Evolutionary conservation across 2,329 filamentous ascomycete genomes (phyloP).

Genomic region (Neobulgaria alba): DNA sequence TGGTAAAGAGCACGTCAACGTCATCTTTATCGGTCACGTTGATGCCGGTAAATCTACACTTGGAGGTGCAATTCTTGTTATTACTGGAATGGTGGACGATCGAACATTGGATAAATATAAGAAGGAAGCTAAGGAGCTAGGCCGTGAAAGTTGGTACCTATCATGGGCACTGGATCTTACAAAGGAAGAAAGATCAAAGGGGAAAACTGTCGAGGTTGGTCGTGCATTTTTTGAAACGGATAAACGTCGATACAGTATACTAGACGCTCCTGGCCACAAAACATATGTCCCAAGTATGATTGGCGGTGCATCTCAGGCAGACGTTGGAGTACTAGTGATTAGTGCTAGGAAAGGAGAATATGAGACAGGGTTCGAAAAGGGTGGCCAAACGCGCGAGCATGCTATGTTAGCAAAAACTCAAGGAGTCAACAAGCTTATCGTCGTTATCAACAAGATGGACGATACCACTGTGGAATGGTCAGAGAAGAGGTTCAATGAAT

Average conservation of each 20-base stretch:
- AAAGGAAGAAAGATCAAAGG: conserved; percentile 91
- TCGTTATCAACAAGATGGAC: conserved; percentile 99
- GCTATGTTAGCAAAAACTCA: conserved; percentile 97
- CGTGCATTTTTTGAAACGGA: conserved; percentile 95
- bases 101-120: conserved; percentile 98
- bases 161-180: conserved; percentile 98
- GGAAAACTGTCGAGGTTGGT: conserved; percentile 96
- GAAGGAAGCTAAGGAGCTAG: conserved; percentile 89
- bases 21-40: conserved; percentile 97
- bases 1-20: conserved; percentile 86
- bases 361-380: conserved; percentile 95
- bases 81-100: conserved; percentile 98
- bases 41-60: conserved; percentile 97
- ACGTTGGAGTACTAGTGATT: conserved; percentile 92
- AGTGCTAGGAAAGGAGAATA: conserved; percentile 97
- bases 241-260: conserved; percentile 89
- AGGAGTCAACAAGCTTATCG: conserved; percentile 91
- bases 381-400: conserved; percentile 94
- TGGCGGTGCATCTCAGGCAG: conserved; percentile 84
- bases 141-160: conserved; percentile 96
- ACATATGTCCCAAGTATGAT: conserved; percentile 99
- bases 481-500: conserved; percentile 86
- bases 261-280: conserved; percentile 96
- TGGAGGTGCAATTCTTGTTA: conserved; percentile 85
- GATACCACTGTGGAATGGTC: conserved; percentile 95